phyloP scores from a whole-genome alignment of 2,329 filamentous ascomycete species.

The Myriosclerotinia scirpicola region DNA sequence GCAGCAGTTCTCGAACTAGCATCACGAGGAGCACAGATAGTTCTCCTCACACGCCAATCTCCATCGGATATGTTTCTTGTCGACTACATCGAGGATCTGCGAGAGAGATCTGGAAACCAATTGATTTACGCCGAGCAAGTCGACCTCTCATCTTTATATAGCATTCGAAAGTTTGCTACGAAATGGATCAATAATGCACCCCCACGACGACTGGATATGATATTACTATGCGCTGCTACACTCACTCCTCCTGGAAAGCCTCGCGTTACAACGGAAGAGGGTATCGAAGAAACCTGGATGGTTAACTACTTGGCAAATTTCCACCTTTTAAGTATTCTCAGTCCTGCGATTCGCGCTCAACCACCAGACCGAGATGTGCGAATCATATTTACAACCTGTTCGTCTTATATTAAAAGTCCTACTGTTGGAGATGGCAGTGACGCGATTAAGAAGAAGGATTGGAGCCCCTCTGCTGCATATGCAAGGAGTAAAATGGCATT shows the following conservation, averaged over 20 bases:
- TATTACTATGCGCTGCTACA: conserved; percentile 82
- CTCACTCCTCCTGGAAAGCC: conserved; percentile 67
- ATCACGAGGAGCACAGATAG: conserved; percentile 79
- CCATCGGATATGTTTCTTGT: conserved; percentile 83
- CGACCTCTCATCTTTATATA: conserved; percentile 84
- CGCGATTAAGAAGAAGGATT: conserved; percentile 48
- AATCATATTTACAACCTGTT: conserved; percentile 82
- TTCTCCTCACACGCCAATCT: conserved; percentile 82
- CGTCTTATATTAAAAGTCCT: conserved; percentile 79
- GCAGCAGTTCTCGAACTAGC: conserved; percentile 74
- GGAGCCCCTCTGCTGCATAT: conserved; percentile 59
- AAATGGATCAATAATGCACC: conserved; percentile 98
- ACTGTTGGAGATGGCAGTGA: conserved; percentile 56
- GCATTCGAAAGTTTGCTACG: conserved; percentile 88
- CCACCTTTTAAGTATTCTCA: conserved; percentile 87
- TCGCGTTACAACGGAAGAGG: conserved; percentile 67
- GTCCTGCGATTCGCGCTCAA: conserved; percentile 84
- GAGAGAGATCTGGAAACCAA: conserved; percentile 72
- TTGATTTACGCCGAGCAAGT: conserved; percentile 95
- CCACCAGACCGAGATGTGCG: conserved; percentile 92
- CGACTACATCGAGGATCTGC: conserved; percentile 89
- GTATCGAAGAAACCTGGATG: conserved; percentile 87
- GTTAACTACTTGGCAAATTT: conserved; percentile 96
- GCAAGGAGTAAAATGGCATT: conserved; percentile 73
- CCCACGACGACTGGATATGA: conserved; percentile 82